Percentiles rank a stretch among this genome's conserved stretches.
Evolutionary conservation across 2,329 filamentous ascomycete genomes (phyloP).

Genomic region (Nothomitra cinnamomea): DNA sequence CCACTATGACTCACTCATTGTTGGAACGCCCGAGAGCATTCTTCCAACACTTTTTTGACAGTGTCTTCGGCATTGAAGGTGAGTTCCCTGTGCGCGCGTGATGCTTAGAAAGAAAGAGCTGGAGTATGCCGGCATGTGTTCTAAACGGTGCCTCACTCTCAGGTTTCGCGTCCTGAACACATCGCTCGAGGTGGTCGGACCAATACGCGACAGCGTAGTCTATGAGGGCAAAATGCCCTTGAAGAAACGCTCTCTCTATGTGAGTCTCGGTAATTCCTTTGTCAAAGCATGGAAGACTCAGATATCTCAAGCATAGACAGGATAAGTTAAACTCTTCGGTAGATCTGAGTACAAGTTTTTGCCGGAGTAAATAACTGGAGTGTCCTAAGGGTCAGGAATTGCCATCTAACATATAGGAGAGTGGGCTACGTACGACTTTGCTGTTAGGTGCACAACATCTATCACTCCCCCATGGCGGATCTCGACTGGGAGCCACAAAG

Average conservation of each 20-base stretch:
- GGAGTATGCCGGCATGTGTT: background rate
- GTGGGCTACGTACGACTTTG: slow-evolving; percentile 15
- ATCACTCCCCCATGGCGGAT: slow-evolving; percentile 18
- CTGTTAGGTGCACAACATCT: slow-evolving; percentile 24
- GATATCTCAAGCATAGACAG: background rate
- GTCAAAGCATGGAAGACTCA: background rate
- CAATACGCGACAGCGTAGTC: background rate
- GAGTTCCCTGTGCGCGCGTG: background rate
- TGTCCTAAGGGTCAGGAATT: background rate
- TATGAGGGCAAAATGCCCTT: background rate
- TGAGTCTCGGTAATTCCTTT: background rate
- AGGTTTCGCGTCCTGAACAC: background rate
- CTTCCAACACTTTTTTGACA: background rate
- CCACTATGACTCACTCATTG: no score
- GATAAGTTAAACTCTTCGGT: background rate
- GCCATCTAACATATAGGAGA: background rate
- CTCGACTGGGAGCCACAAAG: slow-evolving; percentile 25
- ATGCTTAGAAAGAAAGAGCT: background rate
- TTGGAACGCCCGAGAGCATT: no score
- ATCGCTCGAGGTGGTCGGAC: background rate
- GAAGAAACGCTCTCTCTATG: background rate
- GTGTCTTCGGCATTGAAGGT: background rate
- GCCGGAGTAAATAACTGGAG: background rate
- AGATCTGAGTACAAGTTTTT: background rate
- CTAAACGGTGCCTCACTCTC: background rate